phyloP scores from a whole-genome alignment of 306 rosid species.

The Fragaria ananassa region DNA sequence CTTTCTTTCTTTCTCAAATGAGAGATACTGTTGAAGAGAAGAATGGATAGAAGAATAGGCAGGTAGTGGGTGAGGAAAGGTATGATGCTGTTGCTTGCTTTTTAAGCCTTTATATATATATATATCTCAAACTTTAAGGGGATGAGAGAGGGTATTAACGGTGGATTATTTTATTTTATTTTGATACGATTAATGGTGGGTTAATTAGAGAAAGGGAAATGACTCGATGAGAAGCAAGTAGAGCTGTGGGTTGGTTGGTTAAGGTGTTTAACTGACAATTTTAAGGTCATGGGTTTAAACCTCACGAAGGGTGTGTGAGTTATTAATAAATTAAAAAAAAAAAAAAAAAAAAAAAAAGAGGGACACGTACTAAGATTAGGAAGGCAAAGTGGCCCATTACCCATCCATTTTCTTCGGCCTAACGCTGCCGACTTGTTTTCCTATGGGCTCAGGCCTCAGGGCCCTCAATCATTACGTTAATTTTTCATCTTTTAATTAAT shows the following conservation, averaged over 20 bases:
- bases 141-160: not conserved
- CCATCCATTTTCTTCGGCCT: not conserved
- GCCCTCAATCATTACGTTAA: no score
- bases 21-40: no score
- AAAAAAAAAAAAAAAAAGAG: no score
- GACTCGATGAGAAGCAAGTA: no score
- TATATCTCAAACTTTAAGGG: not conserved
- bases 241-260: no score
- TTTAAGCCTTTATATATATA: not conserved
- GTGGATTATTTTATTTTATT: not conserved
- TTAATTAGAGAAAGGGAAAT: not conserved
- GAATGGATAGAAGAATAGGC: not conserved
- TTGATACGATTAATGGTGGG: not conserved
- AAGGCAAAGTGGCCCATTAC: not conserved
- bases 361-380: not conserved
- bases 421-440: not conserved
- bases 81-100: not conserved
- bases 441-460: not conserved
- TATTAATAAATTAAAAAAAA: no score
- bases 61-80: not conserved
- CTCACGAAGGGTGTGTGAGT: no score
- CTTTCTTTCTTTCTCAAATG: conserved; percentile 7
- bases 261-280: no score
- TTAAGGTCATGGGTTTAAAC: no score
- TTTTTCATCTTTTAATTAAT: no score